Conservation (phyloP, 805 yeast species). For the Starmerella apicola region DNA sequence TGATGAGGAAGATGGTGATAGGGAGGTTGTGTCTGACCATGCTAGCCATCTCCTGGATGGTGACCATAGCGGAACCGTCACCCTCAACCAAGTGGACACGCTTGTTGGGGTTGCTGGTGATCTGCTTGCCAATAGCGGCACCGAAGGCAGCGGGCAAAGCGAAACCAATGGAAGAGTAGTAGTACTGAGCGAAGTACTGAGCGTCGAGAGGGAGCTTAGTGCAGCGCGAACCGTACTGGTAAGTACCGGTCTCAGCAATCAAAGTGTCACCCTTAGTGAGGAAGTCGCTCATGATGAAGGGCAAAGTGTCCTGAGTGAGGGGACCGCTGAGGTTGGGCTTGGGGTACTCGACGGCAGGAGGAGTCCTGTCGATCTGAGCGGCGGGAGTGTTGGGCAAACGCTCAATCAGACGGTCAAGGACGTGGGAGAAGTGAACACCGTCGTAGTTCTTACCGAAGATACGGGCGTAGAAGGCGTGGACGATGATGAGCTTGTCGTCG, state of each 20-base stretch:
- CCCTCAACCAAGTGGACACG: slow-evolving; percentile 71
- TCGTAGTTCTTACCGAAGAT: slow-evolving; percentile 33
- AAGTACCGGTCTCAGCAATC: slow-evolving; percentile 74
- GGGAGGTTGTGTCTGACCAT: slow-evolving; percentile 46
- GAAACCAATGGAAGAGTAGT: slow-evolving; percentile 78
- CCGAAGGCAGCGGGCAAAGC: slow-evolving; percentile 83
- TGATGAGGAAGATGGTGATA: slow-evolving; percentile 62
- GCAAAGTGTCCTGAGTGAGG: slow-evolving; percentile 27
- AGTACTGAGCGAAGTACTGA: slow-evolving; percentile 45
- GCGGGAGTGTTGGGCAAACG: slow-evolving; percentile 27
- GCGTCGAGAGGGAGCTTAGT: slow-evolving; percentile 45
- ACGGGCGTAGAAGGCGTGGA: slow-evolving; percentile 43
- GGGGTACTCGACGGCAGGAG: slow-evolving; percentile 17
- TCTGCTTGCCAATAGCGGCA: slow-evolving; percentile 46
- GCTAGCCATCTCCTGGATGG: slow-evolving; percentile 69
- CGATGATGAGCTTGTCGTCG: slow-evolving; percentile 33
- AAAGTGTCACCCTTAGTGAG: slow-evolving; percentile 54
- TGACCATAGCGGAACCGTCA: slow-evolving; percentile 93
- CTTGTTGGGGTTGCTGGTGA: slow-evolving; percentile 28
- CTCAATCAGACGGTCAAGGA: slow-evolving; percentile 35
- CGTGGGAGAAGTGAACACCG: slow-evolving; percentile 38
- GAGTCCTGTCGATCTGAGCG: slow-evolving; percentile 19
- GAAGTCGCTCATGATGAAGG: slow-evolving; percentile 32
- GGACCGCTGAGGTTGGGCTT: slow-evolving; percentile 28
- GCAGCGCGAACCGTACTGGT: slow-evolving; percentile 66